These are phyloP conservation scores for Senecio squalidus DNA, from an alignment of 140 eudicot species.

Conservation along the genomic window DNA sequence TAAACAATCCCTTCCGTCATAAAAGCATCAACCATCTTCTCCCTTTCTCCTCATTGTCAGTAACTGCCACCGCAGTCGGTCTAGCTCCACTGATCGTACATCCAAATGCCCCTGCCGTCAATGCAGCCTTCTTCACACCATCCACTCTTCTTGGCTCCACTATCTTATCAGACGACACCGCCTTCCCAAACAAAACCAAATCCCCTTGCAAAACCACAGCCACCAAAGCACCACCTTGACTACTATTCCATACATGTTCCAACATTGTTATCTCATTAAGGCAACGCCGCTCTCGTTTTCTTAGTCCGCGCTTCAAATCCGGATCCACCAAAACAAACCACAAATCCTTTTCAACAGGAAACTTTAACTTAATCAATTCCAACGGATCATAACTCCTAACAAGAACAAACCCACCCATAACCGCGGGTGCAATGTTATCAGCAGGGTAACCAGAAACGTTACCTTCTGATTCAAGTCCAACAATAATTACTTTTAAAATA, in stretches of 20 bases:
- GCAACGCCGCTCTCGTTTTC: constrained; percentile 65
- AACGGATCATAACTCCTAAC: constrained; percentile 55
- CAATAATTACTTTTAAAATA: too few species aligned
- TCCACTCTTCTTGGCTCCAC: constrained; percentile 84
- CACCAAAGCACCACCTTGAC: constrained; percentile 28
- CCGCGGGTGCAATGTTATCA: constrained; percentile 47
- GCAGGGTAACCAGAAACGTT: constrained; percentile 50
- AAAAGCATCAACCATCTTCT: constrained; percentile 69
- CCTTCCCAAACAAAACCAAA: constrained; percentile 49
- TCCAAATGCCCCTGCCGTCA: constrained; percentile 28
- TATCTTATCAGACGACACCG: constrained; percentile 60
- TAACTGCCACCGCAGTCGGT: constrained; percentile 28
- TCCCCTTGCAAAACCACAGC: constrained; percentile 56
- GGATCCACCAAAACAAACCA: constrained; percentile 25
- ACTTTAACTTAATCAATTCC: constrained; percentile 42
- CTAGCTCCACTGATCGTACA: constrained; percentile 30
- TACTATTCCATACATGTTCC: constrained; percentile 55
- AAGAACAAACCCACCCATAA: constrained; percentile 66
- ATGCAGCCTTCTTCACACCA: constrained; percentile 33
- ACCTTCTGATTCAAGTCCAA: constrained; percentile 57
- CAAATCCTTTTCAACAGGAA: constrained; percentile 37
- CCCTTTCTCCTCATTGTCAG: constrained; percentile 42
- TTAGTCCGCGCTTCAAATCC: constrained; percentile 57
- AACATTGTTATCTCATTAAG: constrained; percentile 45
- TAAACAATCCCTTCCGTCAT: constrained; percentile 43